Base-by-base conservation (phyloP, 805 yeast species). In the Ogataea kodamae region DNA sequence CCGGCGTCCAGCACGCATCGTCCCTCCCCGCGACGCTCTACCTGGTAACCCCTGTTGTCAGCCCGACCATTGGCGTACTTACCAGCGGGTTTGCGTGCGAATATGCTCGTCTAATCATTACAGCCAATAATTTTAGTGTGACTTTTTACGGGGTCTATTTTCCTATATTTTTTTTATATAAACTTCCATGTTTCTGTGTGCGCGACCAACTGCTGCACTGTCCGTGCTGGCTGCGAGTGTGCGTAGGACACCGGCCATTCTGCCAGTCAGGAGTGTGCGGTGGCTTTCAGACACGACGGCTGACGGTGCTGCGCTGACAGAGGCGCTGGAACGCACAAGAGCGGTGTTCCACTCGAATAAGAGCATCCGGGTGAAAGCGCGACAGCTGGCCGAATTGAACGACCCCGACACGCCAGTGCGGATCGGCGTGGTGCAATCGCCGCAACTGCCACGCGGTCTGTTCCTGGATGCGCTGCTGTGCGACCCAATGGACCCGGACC, bases 51-150 rank as follows among this genome's bases (percentile, higher is more conserved):
- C 75, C 71, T 68, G 23, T 1, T 8, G 23, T 24, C 25, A 24
- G 38, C n/a, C 7, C 12, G 5, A 17, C 20, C 6, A 18, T 24
- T 12, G 6, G 18, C 18, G 19, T 5, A 18, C 79, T 42, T 59
- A 74, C 79, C 55, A 74, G 54, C 42, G 79, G 80, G 39, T 74
- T 74, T 22, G 67, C 72, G 37, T 74, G 80, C 6, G 46, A 40
- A 14, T 22, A n/a, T 23, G n/a, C n/a, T n/a, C n/a, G n/a, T n/a
- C n/a, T n/a, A n/a, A n/a, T n/a, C n/a, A n/a, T n/a, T n/a, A n/a
- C n/a, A n/a, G n/a, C n/a, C n/a, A n/a, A n/a, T n/a, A n/a, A n/a
- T n/a, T n/a, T n/a, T n/a, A n/a, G n/a, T n/a, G n/a, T n/a, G n/a
- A n/a, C n/a, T n/a, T n/a, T n/a, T n/a, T n/a, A n/a, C n/a, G n/a